A percentile compares a stretch with the other conserved stretches of the same genome.
These are phyloP conservation scores for Thoreauomyces humboldtii DNA, from an alignment of 192 early-diverging fungal genomes.

Conservation along the genomic window DNA sequence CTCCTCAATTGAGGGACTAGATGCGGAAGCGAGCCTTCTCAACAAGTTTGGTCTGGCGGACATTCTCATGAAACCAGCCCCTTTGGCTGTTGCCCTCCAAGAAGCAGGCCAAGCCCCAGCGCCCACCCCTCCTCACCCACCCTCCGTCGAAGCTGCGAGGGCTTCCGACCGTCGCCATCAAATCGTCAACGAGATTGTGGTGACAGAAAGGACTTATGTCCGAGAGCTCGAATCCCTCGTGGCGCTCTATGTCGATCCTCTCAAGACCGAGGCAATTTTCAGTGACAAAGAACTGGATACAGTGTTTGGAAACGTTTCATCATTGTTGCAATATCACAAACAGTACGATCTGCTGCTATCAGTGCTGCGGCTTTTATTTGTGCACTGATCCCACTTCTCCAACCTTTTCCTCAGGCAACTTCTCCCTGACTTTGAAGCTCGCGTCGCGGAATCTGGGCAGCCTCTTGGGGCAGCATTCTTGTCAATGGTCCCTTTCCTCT, in stretches of 20 bases:
- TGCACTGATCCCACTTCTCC: background rate
- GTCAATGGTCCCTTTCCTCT: constrained; percentile 67
- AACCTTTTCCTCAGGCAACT: constrained; percentile 48
- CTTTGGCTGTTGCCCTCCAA: too few species aligned
- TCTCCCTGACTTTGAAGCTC: constrained; percentile 59
- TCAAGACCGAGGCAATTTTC: constrained; percentile 37
- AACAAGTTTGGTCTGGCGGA: too few species aligned
- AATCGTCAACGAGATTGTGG: constrained; percentile 75
- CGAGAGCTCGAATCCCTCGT: constrained; percentile 72
- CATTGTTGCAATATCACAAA: constrained; percentile 66
- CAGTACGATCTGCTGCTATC: constrained; percentile 28
- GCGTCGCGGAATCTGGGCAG: constrained; percentile 32
- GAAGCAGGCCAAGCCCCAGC: too few species aligned
- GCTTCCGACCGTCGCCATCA: constrained; percentile 52
- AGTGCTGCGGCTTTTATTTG: background rate
- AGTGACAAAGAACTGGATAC: constrained; percentile 8
- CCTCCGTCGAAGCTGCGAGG: background rate
- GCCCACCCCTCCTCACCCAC: background rate
- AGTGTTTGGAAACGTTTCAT: constrained; percentile 79
- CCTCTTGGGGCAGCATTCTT: constrained; percentile 75
- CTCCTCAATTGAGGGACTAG: too few species aligned
- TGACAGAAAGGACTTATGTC: constrained; percentile 85
- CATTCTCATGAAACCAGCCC: too few species aligned
- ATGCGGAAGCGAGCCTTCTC: too few species aligned
- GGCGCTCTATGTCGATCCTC: constrained; percentile 59